Evolutionary conservation across 352 stramenopile species (phyloP), one percentile per base, ranked within the genome.

Genomic region (Phytopythium vexans): DNA sequence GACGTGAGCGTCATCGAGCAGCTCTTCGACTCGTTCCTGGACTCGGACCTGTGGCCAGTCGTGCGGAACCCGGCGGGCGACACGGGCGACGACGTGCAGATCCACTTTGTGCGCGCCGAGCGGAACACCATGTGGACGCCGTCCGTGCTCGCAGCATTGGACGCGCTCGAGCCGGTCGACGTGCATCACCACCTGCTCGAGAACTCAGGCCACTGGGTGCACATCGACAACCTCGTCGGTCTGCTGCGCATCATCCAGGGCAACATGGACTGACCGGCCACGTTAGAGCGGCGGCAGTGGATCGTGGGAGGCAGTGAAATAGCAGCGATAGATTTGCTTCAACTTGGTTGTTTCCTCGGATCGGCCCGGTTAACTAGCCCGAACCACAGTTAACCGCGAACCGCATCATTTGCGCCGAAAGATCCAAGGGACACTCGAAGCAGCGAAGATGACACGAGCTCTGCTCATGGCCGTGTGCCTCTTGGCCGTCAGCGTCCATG

Each of bases 131-230:
- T 91, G 75, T 93, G 82, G 82, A 89, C 77, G 3, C 57, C 62
- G 0, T 49, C 70, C 8, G 52, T 88, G 15, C 46, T 89, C 11
- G 49, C 58, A 21, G 52, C 62, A 39, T 66, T 93, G 37, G 62
- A 86, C 6, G 59, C 61, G 5, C 74, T 83, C 33, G 43, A 72
- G 34, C 41, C 64, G n/a, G 57, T 71, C 36, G 55, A 73, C 38
- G 77, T 93, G 39, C 72, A 86, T 41, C 66, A 77, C 54, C 79
- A 93, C 53, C 64, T 90, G 54, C 70, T 93, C 41, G 57, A 59
- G 14, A 88, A 89, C 35, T 74, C 81, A 33, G 83, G 81, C n/a
- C 83, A 93, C 57, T 93, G 83, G 83, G 78, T 93, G 56, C 83
- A 93, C 62, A 89, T 93, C 27, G 83, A 93, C 70, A 93, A 93